Percentiles rank a stretch among this genome's conserved stretches.
Evolutionary conservation across 2,329 filamentous ascomycete species (phyloP).

Genomic region (Graphilbum fragrans): DNA sequence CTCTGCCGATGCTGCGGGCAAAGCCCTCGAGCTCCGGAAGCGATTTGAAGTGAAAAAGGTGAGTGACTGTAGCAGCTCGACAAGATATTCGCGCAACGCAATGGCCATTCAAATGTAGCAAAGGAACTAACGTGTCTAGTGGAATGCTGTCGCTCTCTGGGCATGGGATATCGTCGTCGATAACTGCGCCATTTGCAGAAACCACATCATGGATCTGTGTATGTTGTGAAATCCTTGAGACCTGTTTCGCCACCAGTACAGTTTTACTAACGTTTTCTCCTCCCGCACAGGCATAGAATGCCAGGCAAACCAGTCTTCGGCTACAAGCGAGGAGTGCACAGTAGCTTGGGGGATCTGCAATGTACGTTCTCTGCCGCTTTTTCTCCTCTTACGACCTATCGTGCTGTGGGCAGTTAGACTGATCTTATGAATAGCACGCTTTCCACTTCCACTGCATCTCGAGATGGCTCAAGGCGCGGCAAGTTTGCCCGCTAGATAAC

Average conservation of each 20-base stretch:
- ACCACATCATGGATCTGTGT: conserved; percentile 99
- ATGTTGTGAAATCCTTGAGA: conserved; percentile 21
- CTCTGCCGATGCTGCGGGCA: conserved; percentile 29
- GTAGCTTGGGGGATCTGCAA: conserved; percentile 99
- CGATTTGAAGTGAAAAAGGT: conserved; percentile 99
- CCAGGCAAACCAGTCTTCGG: conserved; percentile 95
- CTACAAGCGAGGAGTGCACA: conserved; percentile 94
- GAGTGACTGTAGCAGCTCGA: conserved; percentile 3
- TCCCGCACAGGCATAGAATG: conserved; percentile 70
- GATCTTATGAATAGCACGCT: conserved; percentile 55
- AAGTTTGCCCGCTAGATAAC: conserved; percentile 96
- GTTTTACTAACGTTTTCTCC: conserved; percentile 2
- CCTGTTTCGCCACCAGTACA: too few relatives aligned
- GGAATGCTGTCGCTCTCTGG: conserved; percentile 97
- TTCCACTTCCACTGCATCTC: conserved; percentile 99
- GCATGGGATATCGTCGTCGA: conserved; percentile 99
- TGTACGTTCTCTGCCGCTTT: conserved; percentile 38
- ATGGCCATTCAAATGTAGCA: too few relatives aligned
- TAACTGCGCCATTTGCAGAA: conserved; percentile 98
- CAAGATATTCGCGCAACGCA: too few relatives aligned
- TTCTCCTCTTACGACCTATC: conserved; percentile 21
- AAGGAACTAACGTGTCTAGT: too few relatives aligned
- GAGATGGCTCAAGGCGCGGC: conserved; percentile 96
- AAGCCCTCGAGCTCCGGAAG: conserved; percentile 63
- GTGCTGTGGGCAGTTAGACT: background rate